Evolutionary conservation across 2,329 filamentous ascomycete species (phyloP), one percentile per base, ranked within the genome.

Genomic region (Aspergillus persii): DNA sequence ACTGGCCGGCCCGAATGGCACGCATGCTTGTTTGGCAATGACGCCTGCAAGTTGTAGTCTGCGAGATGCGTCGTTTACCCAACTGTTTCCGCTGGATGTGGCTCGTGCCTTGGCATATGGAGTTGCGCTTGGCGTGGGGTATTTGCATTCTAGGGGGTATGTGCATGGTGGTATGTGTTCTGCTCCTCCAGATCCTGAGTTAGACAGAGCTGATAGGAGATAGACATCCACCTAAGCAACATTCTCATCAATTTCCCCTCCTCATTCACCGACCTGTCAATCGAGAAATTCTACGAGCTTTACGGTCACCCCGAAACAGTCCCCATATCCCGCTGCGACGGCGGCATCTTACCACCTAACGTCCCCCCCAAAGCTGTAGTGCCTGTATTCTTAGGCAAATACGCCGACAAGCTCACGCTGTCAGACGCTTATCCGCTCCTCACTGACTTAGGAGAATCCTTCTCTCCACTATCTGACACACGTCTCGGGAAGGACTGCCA

Each of bases 211-310:
- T 23, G 18, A 23, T 23, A 23, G 2, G 18, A 23, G 18, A 23
- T 63, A 73, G 69, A 73, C 60, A 60, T 75, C n/a, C 70, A 72
- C 60, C 61, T 74, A 3, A 54, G 58, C 31, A 75, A 73, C 11
- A 53, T 70, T 47, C 39, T 72, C 6, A 26, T 65, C 12, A 68
- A 67, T 12, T 60, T 71, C 1, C 67, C 68, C 1, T 65, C 61
- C n/a, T 65, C 44, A 30, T 68, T 74, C 39, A 61, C 72, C 56
- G 8, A 66, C 0, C 66, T 76, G 18, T 74, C 73, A 1, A 61
- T 71, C 7, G 56, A 70, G n/a, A 63, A 76, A 57, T 56, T 77
- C 3, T 69, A 74, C 54, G 58, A 74, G 49, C 58, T 62, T 56
- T 73, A 70, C 46, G 70, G 70, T 8, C 41, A 67, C n/a, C 71